These are phyloP conservation scores for Colletotrichum cordylinicola DNA, from an alignment of 2,329 filamentous ascomycete species.

Conservation along the genomic window DNA sequence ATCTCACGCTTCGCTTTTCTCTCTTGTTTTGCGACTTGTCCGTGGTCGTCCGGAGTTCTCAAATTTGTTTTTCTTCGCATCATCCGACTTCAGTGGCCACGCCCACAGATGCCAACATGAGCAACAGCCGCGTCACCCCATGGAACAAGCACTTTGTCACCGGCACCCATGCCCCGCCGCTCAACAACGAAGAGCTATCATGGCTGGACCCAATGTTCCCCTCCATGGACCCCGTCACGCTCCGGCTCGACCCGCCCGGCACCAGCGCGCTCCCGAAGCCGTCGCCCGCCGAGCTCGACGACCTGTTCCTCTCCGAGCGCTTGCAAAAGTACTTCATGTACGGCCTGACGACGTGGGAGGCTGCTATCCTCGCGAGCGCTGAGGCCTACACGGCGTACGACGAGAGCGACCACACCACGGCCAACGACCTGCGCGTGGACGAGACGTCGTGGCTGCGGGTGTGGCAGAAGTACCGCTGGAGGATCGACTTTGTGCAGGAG, in stretches of 20 bases:
- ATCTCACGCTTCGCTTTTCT: neutral
- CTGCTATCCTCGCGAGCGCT: neutral
- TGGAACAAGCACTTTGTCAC: neutral
- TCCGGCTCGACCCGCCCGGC: neutral
- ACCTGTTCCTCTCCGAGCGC: conserved; percentile 1
- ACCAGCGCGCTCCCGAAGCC: neutral
- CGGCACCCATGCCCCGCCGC: neutral
- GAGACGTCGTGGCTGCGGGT: conserved; percentile 11
- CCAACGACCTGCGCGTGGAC: neutral
- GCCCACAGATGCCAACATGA: neutral
- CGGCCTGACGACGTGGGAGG: conserved; percentile 20
- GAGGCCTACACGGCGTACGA: neutral
- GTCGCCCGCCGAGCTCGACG: neutral
- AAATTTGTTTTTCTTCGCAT: neutral
- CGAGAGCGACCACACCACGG: neutral
- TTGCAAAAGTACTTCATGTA: neutral
- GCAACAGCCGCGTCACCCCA: neutral
- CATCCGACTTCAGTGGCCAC: neutral
- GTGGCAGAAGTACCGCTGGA: conserved; percentile 18
- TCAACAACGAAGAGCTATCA: neutral
- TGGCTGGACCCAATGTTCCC: conserved; percentile 11
- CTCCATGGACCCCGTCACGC: neutral
- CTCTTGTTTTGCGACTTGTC: neutral
- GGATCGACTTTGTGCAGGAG: neutral
- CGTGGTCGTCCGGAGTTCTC: neutral